Evolutionary conservation across 1,284 basidiomycete species (phyloP), one percentile per base, ranked within the genome.

Genomic region (Paramarasmius palmivorus): DNA sequence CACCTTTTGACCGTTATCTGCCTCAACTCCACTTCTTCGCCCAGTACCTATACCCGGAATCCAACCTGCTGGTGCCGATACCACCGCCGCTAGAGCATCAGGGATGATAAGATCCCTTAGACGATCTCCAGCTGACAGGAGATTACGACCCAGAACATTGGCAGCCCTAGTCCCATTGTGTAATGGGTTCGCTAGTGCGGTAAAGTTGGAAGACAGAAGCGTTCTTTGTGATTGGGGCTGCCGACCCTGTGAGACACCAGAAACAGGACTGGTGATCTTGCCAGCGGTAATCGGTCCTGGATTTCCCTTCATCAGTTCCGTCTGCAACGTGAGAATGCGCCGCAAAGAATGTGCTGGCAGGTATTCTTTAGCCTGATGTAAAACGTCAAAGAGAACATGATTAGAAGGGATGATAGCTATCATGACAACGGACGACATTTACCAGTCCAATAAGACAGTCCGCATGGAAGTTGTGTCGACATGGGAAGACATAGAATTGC

Each of bases 401-500:
- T 53, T 26, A 55, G 53, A 12, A 57, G 26, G 6, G 54, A n/a
- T 42, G 22, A 17, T 20, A 15, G n/a, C 45, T 36, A 45, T 25
- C 34, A 32, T 44, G 41, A 15, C 15, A 34, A 50, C 34, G 48
- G 25, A 51, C 50, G 50, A 39, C 36, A 57, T 91, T 68, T 63
- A 95, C 95, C 80, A 95, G 76, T 26, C 88, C 82, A 66, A 98
- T 94, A 50, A 97, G 76, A 71, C 95, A 98, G 68, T 98, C 94
- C 7, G 92, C 93, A 71, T 97, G 95, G 83, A 97, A 97, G 9
- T 87, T 85, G 66, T 98, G 95, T 63, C 95, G 92, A 71, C 97
- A 99, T 9, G 95, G 95, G 75, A 99, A 99, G 45, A 97, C 92
- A 72, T 99, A 99, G 69, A 98, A 98, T 67, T 97, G 95, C 54